Conservation (phyloP, 2,329 filamentous ascomycete genomes). For the Pseudonectria foliicola region DNA sequence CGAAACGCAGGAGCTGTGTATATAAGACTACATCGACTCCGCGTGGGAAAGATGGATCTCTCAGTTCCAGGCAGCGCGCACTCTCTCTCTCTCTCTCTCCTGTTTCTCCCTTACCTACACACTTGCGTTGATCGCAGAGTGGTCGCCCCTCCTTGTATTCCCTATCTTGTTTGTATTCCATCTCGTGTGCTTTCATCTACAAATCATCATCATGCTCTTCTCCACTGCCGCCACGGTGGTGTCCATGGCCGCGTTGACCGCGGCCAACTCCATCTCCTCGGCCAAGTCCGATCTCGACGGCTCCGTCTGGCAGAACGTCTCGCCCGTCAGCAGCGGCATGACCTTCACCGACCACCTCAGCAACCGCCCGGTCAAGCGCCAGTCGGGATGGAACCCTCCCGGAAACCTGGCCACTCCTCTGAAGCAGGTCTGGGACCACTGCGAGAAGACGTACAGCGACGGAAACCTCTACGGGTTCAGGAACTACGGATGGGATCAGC, state of each 20-base stretch:
- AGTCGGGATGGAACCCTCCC: constrained; percentile 23
- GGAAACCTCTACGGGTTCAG: constrained; percentile 20
- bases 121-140: too few relatives aligned
- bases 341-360: constrained; percentile 5
- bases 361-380: constrained; percentile 23
- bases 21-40: too few relatives aligned
- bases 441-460: constrained; percentile 19
- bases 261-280: constrained; percentile 12
- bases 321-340: constrained; percentile 8
- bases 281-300: constrained; percentile 20
- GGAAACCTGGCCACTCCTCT: constrained; percentile 16
- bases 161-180: too few relatives aligned
- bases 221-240: constrained; percentile 12
- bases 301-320: constrained; percentile 21
- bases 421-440: constrained; percentile 27
- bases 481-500: constrained; percentile 29
- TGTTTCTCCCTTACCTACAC: too few relatives aligned
- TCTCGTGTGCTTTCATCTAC: constrained; percentile 1
- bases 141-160: too few relatives aligned
- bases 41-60: too few relatives aligned
- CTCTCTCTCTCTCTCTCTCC: too few relatives aligned
- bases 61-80: too few relatives aligned
- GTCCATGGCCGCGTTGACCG: constrained; percentile 17
- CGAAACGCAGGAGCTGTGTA: too few relatives aligned
- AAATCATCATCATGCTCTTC: constrained; percentile 18